Conservation (phyloP, 495 filamentous ascomycete genomes). For the Penicillium samsonianum region DNA sequence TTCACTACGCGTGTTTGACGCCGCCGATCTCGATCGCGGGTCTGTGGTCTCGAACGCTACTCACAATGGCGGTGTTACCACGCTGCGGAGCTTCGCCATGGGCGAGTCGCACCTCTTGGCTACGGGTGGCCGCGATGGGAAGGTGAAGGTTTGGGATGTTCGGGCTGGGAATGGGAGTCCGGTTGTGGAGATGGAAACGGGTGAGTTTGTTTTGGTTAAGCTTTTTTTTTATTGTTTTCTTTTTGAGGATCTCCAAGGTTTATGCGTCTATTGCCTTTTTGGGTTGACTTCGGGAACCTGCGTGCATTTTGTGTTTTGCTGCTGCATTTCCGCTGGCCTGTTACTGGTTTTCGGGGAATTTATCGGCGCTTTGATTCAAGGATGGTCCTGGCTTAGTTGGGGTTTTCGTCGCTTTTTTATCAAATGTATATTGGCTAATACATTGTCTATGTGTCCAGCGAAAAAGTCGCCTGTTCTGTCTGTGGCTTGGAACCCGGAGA, state of each 20-base stretch:
- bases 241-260: constrained; percentile 10
- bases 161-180: constrained; percentile 31
- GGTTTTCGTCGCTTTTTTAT: not conserved
- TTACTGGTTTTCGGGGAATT: constrained; percentile 18
- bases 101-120: constrained; percentile 34
- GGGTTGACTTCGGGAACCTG: constrained; percentile 7
- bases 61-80: constrained; percentile 50
- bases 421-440: constrained; percentile 10
- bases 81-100: constrained; percentile 38
- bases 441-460: constrained; percentile 27
- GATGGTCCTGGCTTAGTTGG: constrained; percentile 3
- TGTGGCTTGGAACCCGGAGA: constrained; percentile 59
- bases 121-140: constrained; percentile 53
- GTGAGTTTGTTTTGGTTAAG: constrained; percentile 30
- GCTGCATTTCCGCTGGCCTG: constrained; percentile 9
- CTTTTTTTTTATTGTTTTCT: constrained; percentile 13
- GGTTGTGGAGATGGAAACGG: constrained; percentile 41
- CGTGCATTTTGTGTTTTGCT: constrained; percentile 1
- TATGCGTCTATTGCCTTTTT: constrained; percentile 2
- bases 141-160: constrained; percentile 50
- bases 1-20: constrained; percentile 53
- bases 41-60: constrained; percentile 35
- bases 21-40: constrained; percentile 36
- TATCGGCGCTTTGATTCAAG: constrained; percentile 11
- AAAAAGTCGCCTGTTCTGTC: constrained; percentile 62